Base-by-base conservation (phyloP, 2,329 filamentous ascomycete species). In the Onygena corvina region DNA sequence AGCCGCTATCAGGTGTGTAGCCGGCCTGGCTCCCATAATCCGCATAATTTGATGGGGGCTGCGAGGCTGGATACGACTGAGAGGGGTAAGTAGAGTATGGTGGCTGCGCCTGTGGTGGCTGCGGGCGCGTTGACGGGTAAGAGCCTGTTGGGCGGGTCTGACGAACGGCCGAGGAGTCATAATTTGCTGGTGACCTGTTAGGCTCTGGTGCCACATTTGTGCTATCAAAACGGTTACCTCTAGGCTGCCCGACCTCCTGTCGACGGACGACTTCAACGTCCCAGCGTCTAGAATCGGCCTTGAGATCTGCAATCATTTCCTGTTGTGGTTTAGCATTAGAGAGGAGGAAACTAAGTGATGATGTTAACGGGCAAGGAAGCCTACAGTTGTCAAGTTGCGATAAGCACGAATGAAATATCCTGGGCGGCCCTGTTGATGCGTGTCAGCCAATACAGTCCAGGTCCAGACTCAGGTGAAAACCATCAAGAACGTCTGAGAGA, bases 401-500 rank as follows among this genome's bases (percentile, higher is more conserved):
- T 88, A 88, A 54, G 83, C 84, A 45, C 80, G 86, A 64, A 88
- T 85, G 66, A 79, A 85, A 69, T 84, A 88, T 58, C 84, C 84
- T 60, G 79, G 75, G 54, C 80, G 79, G 56, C 76, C 71, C 68
- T 83, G 76, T 57, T 33, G 4, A 47, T 76, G 72, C 50, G 65
- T 48, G 56, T 63, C 65, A 56, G 64, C 61, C 61, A 45, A 18
- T 40, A 29, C 18, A 36, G 16, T 40, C 42, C 20, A n/a, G 16
- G 40, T 21, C 4, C 38, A 34, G 27, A 16, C n/a, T 8, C 9
- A 20, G 20, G 23, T 5, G 11, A 45, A 51, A 56, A 47, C 57
- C 53, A 50, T 59, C 56, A 50, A 47, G 50, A 50, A 48, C 57
- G 58, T 64, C 58, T 44, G 9, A 38, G 12, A 38, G 3, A 9